phyloP scores from a whole-genome alignment of 2,329 filamentous ascomycete species.

The Hypoxylon sp. region DNA sequence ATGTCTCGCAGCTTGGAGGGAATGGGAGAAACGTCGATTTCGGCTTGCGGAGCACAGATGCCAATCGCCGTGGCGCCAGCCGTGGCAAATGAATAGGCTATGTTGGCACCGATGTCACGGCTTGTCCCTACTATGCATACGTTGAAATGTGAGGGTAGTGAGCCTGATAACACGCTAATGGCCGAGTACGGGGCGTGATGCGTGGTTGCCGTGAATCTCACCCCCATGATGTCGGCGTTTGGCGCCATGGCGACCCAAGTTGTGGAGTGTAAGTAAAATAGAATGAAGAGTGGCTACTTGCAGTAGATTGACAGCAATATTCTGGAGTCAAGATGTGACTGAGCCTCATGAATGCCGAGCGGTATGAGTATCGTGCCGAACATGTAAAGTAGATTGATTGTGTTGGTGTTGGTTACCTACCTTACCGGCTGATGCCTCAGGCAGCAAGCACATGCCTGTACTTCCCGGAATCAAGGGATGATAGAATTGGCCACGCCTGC shows the following conservation, averaged over 20 bases:
- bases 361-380: too few relatives aligned
- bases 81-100: too few relatives aligned
- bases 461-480: slow-evolving; percentile 54
- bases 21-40: too few relatives aligned
- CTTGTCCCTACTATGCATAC: slow-evolving; percentile 7
- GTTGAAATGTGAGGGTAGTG: slow-evolving; percentile 6
- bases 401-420: too few relatives aligned
- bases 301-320: neutral
- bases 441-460: too few relatives aligned
- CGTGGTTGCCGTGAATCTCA: neutral
- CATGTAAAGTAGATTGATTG: too few relatives aligned
- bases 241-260: neutral
- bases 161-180: neutral
- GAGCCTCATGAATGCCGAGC: too few relatives aligned
- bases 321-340: too few relatives aligned
- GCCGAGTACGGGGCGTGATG: neutral
- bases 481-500: slow-evolving; percentile 56
- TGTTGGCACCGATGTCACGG: neutral
- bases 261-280: neutral
- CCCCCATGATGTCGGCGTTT: neutral
- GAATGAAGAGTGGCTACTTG: neutral
- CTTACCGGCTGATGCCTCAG: slow-evolving; percentile 49
- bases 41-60: too few relatives aligned
- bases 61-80: too few relatives aligned
- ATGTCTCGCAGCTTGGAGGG: too few relatives aligned